Conservation (phyloP, 305 asterid genomes). For the Lippia alba region DNA sequence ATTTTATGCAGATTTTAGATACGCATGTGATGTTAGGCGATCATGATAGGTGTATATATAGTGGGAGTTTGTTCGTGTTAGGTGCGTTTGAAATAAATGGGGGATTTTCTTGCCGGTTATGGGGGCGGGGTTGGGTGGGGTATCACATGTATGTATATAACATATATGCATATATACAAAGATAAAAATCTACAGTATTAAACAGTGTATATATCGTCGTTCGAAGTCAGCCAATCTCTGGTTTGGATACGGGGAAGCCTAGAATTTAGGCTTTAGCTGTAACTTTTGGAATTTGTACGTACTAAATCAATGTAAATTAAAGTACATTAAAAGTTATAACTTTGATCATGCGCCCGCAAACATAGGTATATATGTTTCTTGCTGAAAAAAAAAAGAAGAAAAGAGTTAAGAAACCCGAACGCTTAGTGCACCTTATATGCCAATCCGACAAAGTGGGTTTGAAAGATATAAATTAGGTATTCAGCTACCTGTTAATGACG, state of each 20-base stretch:
- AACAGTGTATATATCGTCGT: not conserved
- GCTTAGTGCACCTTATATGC: too few relatives aligned
- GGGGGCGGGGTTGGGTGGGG: not conserved
- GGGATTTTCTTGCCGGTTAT: not conserved
- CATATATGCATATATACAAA: not conserved
- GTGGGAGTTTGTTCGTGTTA: conserved; percentile 26
- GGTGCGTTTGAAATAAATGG: conserved; percentile 43
- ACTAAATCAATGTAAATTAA: not conserved
- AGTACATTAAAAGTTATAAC: conserved; percentile 15
- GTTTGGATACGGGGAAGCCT: conserved; percentile 26
- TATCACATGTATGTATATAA: not conserved
- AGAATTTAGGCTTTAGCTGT: not conserved
- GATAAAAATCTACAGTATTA: too few relatives aligned
- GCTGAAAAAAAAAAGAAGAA: too few relatives aligned
- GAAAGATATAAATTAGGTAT: too few relatives aligned
- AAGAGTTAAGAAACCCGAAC: too few relatives aligned
- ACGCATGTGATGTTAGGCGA: conserved; percentile 6
- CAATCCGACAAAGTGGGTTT: too few relatives aligned
- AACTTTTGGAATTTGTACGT: conserved; percentile 4
- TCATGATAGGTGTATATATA: conserved; percentile 22
- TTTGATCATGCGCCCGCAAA: not conserved
- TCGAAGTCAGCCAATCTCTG: conserved; percentile 37
- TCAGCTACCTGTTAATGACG: too few relatives aligned
- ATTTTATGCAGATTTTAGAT: conserved; percentile 1
- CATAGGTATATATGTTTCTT: too few relatives aligned